Evolutionary conservation across 2,329 filamentous ascomycete species (phyloP).

Genomic region (Seiridium cupressi): DNA sequence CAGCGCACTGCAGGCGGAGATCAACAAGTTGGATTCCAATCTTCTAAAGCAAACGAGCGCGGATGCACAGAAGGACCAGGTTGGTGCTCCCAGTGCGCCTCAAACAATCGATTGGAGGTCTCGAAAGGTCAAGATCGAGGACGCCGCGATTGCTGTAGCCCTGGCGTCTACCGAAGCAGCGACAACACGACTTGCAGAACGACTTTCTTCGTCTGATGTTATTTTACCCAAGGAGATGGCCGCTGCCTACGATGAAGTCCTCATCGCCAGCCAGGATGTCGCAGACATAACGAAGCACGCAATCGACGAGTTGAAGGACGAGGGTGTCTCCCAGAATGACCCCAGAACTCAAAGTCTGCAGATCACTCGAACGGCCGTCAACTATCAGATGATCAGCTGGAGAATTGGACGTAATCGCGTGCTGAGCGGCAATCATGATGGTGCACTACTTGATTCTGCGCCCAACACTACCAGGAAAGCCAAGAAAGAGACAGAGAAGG

Average conservation of each 20-base stretch:
- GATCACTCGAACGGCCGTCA: conserved; percentile 88
- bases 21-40: conserved; percentile 69
- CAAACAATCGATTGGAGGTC: conserved; percentile 83
- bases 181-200: conserved; percentile 46
- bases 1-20: conserved; percentile 57
- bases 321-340: conserved; percentile 82
- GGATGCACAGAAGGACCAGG: conserved; percentile 48
- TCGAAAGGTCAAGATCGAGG: conserved; percentile 83
- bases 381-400: conserved; percentile 93
- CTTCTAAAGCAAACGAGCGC: conserved; percentile 58
- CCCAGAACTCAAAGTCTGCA: conserved; percentile 87
- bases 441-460: conserved; percentile 56
- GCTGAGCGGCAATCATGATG: conserved; percentile 79
- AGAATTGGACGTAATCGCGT: conserved; percentile 90
- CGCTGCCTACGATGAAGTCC: conserved; percentile 84
- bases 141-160: conserved; percentile 85
- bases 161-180: conserved; percentile 67
- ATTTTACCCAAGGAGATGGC: conserved; percentile 66
- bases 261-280: conserved; percentile 88
- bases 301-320: conserved; percentile 83
- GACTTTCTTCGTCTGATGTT: conserved; percentile 41
- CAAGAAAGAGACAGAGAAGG: conserved; percentile 56
- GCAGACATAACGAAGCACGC: conserved; percentile 91
- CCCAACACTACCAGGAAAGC: conserved; percentile 43
- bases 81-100: conserved; percentile 56